These are phyloP conservation scores for Cutaneotrichosporon spelunceum DNA, from an alignment of 1,284 basidiomycete species.

Conservation along the genomic window DNA sequence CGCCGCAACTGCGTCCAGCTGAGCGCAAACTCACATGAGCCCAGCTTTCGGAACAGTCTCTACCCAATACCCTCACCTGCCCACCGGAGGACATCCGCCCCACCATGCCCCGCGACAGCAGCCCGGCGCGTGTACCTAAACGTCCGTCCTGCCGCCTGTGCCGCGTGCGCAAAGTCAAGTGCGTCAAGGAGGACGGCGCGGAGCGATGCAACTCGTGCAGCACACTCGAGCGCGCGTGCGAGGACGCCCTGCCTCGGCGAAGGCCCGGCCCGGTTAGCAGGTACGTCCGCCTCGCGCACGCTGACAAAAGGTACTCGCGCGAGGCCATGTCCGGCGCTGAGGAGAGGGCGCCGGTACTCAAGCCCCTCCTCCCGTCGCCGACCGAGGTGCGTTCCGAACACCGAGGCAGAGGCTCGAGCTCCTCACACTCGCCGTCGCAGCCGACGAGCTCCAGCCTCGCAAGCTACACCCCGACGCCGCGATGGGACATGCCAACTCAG, in stretches of 20 bases:
- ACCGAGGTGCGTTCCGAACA: background rate
- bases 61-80: too few species aligned
- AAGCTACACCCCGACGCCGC: background rate
- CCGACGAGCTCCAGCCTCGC: background rate
- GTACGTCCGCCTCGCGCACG: background rate
- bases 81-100: too few species aligned
- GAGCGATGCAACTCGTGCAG: background rate
- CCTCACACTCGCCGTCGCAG: background rate
- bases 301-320: background rate
- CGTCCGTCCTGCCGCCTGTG: slow-evolving; percentile 1
- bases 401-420: background rate
- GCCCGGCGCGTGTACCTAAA: background rate
- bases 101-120: background rate
- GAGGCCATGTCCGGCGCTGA: background rate
- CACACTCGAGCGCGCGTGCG: background rate
- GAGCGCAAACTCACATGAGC: too few species aligned
- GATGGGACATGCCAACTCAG: background rate
- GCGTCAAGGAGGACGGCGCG: background rate
- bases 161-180: slow-evolving; percentile 3
- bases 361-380: background rate
- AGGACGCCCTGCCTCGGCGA: background rate
- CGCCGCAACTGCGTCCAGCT: too few species aligned
- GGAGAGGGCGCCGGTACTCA: background rate
- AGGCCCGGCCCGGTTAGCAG: slow-evolving; percentile 2
- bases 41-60: too few species aligned